Base-by-base conservation (phyloP, 306 rosid genomes). In the Medicago lupulina region DNA sequence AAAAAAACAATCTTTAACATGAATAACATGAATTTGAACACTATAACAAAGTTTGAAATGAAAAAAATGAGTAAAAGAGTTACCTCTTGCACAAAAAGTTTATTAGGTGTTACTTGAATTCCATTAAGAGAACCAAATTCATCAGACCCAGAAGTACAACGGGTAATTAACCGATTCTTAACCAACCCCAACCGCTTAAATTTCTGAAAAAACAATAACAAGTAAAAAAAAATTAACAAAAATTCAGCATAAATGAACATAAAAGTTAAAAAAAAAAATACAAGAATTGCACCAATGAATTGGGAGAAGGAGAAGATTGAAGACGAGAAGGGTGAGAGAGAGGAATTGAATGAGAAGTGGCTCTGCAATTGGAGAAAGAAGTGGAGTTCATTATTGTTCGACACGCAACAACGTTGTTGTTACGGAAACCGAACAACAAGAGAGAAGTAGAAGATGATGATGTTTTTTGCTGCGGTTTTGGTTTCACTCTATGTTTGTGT, bases 81-180 rank as follows among this genome's bases (percentile, higher is more conserved):
- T 54, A 95, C 99, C 99, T 96, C 99, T 49, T 90, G 89, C 85
- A 84, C 73, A 76, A 96, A 96, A 80, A 92, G 92, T 76, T 88
- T 90, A 81, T 86, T 90, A 82, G 98, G 91, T 55, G 89, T 80
- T 62, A 76, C 57, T 21, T 89, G 85, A 77, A 86, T 84, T 21
- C 92, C 94, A 64, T 89, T 81, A 58, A 76, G 62, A 39, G 91
- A 76, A 75, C 83, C 86, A 81, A 82, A 82, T 79, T 78, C 93
- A 55, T 85, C 88, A 18, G 85, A 82, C 62, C 90, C 93, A 83
- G 84, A 80, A 85, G 82, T 76, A 55, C 85, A 92, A 62, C 88
- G 84, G n/a, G 83, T 85, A 61, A 84, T 63, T 19, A 77, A 58
- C 28, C 83, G 88, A 80, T 84, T 83, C 84, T 84, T 85, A 68